Evolutionary conservation across 352 stramenopile genomes (phyloP).

Genomic region (Labyrinthula sp.): DNA sequence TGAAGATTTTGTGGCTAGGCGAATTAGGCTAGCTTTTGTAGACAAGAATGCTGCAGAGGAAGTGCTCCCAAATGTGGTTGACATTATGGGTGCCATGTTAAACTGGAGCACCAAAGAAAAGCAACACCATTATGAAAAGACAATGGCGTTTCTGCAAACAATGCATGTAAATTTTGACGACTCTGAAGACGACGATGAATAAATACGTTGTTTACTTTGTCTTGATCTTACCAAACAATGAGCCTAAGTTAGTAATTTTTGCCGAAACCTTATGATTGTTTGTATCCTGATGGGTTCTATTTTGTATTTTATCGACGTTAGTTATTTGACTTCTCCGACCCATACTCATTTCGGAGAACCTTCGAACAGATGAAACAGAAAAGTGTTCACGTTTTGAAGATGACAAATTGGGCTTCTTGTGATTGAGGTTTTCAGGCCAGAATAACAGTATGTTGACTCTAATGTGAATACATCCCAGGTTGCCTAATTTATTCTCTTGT

Average conservation of each 20-base stretch:
- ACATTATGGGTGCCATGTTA: constrained; percentile 70
- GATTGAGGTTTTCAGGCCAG: constrained; percentile 12
- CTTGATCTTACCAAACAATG: background rate
- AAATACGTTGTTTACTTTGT: background rate
- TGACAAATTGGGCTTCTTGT: too few species aligned
- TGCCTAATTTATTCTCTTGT: constrained; percentile 12
- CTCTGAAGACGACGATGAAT: background rate
- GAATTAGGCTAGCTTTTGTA: constrained; percentile 71
- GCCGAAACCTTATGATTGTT: constrained; percentile 1
- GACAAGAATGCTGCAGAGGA: constrained; percentile 53
- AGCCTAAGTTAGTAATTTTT: background rate
- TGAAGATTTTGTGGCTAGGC: constrained; percentile 67
- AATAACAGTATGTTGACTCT: constrained; percentile 6
- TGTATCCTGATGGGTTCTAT: background rate
- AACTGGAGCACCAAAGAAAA: constrained; percentile 39
- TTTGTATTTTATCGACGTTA: constrained; percentile 5
- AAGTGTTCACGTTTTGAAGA: too few species aligned
- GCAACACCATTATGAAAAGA: constrained; percentile 1
- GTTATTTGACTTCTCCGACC: constrained; percentile 1
- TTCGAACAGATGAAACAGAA: background rate
- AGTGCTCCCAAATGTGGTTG: constrained; percentile 56
- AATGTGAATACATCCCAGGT: constrained; percentile 12
- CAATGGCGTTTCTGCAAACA: constrained; percentile 16
- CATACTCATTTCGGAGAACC: constrained; percentile 7
- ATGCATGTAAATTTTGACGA: constrained; percentile 8